These are phyloP conservation scores for Elasticomyces elasticus DNA, from an alignment of 495 filamentous ascomycete genomes.

Conservation along the genomic window DNA sequence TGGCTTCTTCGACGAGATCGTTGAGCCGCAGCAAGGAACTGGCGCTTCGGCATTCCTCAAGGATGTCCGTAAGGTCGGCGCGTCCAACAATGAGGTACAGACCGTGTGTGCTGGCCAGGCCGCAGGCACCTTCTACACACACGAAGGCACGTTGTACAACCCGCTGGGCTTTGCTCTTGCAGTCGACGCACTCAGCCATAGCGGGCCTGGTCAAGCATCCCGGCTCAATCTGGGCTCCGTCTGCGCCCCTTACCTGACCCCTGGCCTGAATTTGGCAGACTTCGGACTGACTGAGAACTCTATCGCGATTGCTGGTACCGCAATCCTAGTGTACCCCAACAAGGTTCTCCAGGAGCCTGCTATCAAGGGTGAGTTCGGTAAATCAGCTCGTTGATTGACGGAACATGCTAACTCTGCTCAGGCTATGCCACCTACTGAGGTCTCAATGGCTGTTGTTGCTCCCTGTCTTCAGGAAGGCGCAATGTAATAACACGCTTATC, in stretches of 20 bases:
- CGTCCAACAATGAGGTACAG: conserved; percentile 40
- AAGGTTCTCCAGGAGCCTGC: conserved; percentile 21
- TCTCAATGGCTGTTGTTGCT: not conserved
- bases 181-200: conserved; percentile 36
- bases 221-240: conserved; percentile 28
- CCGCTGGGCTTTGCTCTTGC: conserved; percentile 36
- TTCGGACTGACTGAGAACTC: conserved; percentile 32
- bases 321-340: conserved; percentile 19
- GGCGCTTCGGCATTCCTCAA: conserved; percentile 36
- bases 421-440: conserved; percentile 1
- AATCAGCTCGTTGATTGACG: not conserved
- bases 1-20: conserved; percentile 36
- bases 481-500: not conserved
- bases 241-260: conserved; percentile 28
- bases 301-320: conserved; percentile 13
- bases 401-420: not conserved
- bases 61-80: conserved; percentile 33
- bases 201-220: conserved; percentile 29
- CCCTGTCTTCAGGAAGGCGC: not conserved
- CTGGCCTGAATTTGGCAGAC: conserved; percentile 31
- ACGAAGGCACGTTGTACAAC: conserved; percentile 39
- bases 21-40: conserved; percentile 37
- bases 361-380: conserved; percentile 18
- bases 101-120: conserved; percentile 29
- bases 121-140: conserved; percentile 36